Conservation (phyloP, 805 yeast species). For the Lipomyces orientalis region DNA sequence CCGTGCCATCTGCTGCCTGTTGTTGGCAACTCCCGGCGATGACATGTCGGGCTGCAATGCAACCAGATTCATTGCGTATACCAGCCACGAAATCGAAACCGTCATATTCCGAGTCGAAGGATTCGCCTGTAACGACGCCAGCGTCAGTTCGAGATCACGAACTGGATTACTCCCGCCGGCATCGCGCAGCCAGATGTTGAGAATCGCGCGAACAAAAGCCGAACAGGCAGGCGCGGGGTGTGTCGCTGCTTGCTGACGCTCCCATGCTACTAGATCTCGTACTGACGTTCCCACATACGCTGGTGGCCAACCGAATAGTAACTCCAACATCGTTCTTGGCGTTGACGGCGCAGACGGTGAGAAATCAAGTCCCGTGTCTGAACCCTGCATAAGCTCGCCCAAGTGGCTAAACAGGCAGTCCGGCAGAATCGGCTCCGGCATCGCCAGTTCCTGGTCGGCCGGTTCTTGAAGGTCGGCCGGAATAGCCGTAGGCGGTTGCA, state of each 20-base stretch:
- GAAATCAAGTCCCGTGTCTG: slow-evolving; percentile 15
- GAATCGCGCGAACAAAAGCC: slow-evolving; percentile 20
- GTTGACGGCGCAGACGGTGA: slow-evolving; percentile 5
- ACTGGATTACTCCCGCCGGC: slow-evolving; percentile 3
- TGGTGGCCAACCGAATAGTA: slow-evolving; percentile 27
- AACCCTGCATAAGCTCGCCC: slow-evolving; percentile 33
- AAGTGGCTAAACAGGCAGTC: slow-evolving; percentile 32
- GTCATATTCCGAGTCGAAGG: slow-evolving; percentile 30
- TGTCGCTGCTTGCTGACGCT: slow-evolving; percentile 20
- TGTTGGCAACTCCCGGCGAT: not conserved
- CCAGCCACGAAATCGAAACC: slow-evolving; percentile 34
- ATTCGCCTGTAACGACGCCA: slow-evolving; percentile 12
- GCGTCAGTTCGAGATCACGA: slow-evolving; percentile 9
- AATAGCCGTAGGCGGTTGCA: not conserved
- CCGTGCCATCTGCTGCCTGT: slow-evolving; percentile 17
- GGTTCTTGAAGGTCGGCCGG: not conserved
- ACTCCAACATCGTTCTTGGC: slow-evolving; percentile 11
- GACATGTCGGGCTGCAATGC: not conserved
- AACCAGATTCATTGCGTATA: slow-evolving; percentile 31
- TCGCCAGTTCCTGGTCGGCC: slow-evolving; percentile 6
- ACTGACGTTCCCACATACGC: not conserved
- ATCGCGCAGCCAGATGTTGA: slow-evolving; percentile 29
- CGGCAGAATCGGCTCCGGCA: slow-evolving; percentile 36
- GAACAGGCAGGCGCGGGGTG: not conserved
- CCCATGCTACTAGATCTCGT: not conserved